These are phyloP conservation scores for Yamadazyma spencermartinsiae DNA, from an alignment of 1,139 yeast genomes.

Conservation along the genomic window DNA sequence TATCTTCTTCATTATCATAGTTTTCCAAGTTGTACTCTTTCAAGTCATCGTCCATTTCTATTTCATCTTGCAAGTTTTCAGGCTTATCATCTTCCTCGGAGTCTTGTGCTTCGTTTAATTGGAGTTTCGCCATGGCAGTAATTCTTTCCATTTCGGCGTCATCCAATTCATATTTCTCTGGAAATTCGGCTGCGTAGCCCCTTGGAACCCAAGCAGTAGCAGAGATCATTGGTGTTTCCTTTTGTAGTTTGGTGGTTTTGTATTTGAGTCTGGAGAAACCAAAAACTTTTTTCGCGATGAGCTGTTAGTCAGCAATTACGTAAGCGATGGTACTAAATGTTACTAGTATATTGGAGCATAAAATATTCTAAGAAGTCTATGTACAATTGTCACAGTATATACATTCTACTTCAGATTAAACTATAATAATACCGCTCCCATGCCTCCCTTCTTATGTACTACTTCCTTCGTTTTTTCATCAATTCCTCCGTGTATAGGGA, in stretches of 20 bases:
- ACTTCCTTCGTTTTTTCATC: conserved; percentile 52
- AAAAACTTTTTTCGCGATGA: conserved; percentile 8
- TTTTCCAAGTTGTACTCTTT: conserved; percentile 85
- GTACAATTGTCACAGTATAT: too few species aligned
- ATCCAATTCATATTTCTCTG: conserved; percentile 81
- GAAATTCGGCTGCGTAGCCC: conserved; percentile 92
- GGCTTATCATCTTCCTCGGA: conserved; percentile 30
- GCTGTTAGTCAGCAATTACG: too few species aligned
- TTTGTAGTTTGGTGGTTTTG: too few species aligned
- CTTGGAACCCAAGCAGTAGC: conserved; percentile 96
- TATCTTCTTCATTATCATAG: conserved; percentile 64
- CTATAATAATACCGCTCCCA: conserved; percentile 84
- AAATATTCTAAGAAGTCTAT: too few species aligned
- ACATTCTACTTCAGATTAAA: too few species aligned
- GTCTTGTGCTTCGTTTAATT: conserved; percentile 70
- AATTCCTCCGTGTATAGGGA: conserved; percentile 80
- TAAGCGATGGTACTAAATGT: too few species aligned
- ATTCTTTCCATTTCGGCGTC: conserved; percentile 94
- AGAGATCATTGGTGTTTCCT: too few species aligned
- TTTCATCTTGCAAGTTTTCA: conserved; percentile 44
- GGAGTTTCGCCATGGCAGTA: conserved; percentile 78
- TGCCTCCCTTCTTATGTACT: conserved; percentile 66
- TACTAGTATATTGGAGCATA: too few species aligned
- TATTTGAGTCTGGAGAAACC: not conserved
- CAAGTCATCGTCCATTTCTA: conserved; percentile 75